These are phyloP conservation scores for Onygenales sp. DNA, from an alignment of 2,329 filamentous ascomycete species.

Conservation along the genomic window DNA sequence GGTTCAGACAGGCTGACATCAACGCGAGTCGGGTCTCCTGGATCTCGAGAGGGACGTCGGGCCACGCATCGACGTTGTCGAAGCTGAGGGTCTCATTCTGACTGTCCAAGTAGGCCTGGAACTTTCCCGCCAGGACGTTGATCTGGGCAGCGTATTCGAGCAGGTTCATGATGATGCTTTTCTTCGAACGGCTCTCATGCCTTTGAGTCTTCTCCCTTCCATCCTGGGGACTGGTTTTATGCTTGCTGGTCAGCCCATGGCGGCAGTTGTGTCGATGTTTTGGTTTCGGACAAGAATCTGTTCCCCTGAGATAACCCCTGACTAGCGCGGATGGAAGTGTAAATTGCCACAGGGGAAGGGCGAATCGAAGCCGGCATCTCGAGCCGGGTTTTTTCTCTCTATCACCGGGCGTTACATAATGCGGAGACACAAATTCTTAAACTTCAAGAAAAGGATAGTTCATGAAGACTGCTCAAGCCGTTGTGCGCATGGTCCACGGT, in stretches of 20 bases:
- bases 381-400: not conserved
- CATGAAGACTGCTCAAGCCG: too few species aligned
- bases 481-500: too few species aligned
- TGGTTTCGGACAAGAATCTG: not conserved
- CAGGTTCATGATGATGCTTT: not conserved
- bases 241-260: not conserved
- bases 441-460: too few species aligned
- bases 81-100: not conserved
- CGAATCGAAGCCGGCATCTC: not conserved
- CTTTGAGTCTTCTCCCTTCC: not conserved
- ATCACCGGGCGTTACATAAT: not conserved
- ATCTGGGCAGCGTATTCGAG: not conserved
- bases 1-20: not conserved
- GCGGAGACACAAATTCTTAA: too few species aligned
- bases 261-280: not conserved
- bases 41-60: not conserved
- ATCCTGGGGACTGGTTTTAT: not conserved
- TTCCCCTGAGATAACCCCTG: not conserved
- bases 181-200: not conserved
- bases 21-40: not conserved
- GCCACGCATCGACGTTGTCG: not conserved
- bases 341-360: not conserved
- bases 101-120: not conserved
- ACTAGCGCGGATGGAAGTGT: not conserved
- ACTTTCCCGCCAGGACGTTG: not conserved